Base-by-base conservation (phyloP, 192 early-diverging fungal genomes). In the Chytriomyces hyalinus region DNA sequence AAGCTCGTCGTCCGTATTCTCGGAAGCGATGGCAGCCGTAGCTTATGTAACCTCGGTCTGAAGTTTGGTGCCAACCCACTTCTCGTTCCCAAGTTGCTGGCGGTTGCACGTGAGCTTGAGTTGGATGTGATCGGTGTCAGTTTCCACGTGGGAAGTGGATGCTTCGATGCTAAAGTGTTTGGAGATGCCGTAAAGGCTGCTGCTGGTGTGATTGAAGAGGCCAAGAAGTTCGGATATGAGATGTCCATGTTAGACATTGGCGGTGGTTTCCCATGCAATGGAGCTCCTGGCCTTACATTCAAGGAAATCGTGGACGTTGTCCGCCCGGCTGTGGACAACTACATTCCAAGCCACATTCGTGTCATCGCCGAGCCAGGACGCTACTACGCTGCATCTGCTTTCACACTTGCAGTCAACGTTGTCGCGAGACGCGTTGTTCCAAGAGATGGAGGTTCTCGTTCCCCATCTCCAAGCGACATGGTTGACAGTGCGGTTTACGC, bases 321-420 rank as follows among this genome's bases (percentile, higher is more conserved):
- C 24, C 83, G 91, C 49, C 87, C 91, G 20, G 91, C 94, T 61
- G 88, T 99, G 51, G 93, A 95, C 77, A 63, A 78, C 3, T 79
- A 90, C 73, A 97, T 99, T 77, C 94, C 94, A 26, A 73, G 87
- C n/a, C 80, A 90, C 24, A 89, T 99, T 67, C 92, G 94, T 67
- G 90, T 99, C 64, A 99, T 99, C 85, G 95, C 96, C 67, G 97
- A 99, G 83, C 97, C 97, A 70, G 97, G 97, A 20, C 91, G 98
- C 65, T 99, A 94, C 91, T 99, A 92, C 86, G 95, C 94, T 6
- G 91, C 94, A 15, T 90, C 94, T 45, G 97, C 97, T 11, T 99
- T 94, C 84, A 94, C 96, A 22, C 85, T 99, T 47, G 97, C 95
- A 3, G 94, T 95, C 47, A 94, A 97, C 78, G 89, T 99, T 48